Percentiles rank a stretch among this genome's conserved stretches.
Evolutionary conservation across 495 filamentous ascomycete species (phyloP).

Genomic region (Filosporella fistucella): DNA sequence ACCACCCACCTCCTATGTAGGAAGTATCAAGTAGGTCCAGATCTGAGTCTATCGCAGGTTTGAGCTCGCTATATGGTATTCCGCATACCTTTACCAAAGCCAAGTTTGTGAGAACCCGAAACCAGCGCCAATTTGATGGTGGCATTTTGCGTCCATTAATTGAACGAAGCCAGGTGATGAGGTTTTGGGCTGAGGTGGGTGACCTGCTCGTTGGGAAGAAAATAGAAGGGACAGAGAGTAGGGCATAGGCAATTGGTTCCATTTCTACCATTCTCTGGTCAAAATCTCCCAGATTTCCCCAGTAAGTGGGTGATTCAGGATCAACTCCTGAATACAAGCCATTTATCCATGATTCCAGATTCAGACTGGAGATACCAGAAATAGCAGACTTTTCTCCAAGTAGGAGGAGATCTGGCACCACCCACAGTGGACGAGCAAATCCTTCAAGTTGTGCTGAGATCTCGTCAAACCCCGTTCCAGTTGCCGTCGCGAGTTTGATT

Average conservation of each 20-base stretch:
- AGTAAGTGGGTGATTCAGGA: slow-evolving; percentile 41
- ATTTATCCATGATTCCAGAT: not conserved
- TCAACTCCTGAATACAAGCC: slow-evolving; percentile 41
- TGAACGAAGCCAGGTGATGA: slow-evolving; percentile 46
- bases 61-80: slow-evolving; percentile 35
- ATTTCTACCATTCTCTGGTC: slow-evolving; percentile 63
- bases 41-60: slow-evolving; percentile 40
- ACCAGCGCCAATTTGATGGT: slow-evolving; percentile 44
- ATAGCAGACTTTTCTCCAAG: not conserved
- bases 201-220: slow-evolving; percentile 24
- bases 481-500: slow-evolving; percentile 38
- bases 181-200: slow-evolving; percentile 44
- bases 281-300: slow-evolving; percentile 49
- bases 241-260: slow-evolving; percentile 45
- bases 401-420: slow-evolving; percentile 44
- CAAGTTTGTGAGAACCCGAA: slow-evolving; percentile 57
- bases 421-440: slow-evolving; percentile 56
- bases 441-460: slow-evolving; percentile 58
- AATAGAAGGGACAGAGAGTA: slow-evolving; percentile 17
- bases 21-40: slow-evolving; percentile 58
- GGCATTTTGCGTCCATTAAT: slow-evolving; percentile 48
- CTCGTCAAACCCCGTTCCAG: slow-evolving; percentile 49
- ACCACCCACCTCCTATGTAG: slow-evolving; percentile 55
- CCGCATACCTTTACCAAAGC: slow-evolving; percentile 48
- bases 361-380: not conserved